These are phyloP conservation scores for Eremomyces bilateralis DNA, from an alignment of 495 filamentous ascomycete genomes.

Conservation along the genomic window DNA sequence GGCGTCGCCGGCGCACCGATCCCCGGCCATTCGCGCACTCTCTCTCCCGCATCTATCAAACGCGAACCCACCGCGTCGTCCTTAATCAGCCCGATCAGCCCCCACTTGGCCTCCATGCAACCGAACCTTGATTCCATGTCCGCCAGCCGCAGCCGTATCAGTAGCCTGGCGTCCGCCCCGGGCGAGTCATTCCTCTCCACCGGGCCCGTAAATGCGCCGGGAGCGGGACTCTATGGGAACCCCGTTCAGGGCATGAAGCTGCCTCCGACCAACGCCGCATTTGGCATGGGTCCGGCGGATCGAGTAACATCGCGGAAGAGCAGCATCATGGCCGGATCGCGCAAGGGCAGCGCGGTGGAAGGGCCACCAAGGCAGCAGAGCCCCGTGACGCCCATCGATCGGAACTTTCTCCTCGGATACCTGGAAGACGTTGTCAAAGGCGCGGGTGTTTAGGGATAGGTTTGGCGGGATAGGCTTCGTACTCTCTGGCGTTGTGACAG, in stretches of 20 bases:
- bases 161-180: conserved; percentile 9
- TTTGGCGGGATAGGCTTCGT: neutral
- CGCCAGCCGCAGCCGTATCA: conserved; percentile 5
- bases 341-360: conserved; percentile 14
- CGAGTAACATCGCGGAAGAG: no score
- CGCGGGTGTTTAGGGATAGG: neutral
- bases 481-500: no score
- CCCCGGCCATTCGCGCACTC: no score
- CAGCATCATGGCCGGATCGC: conserved; percentile 3
- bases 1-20: no score
- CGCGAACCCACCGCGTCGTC: no score
- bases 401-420: conserved; percentile 61
- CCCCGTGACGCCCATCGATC: conserved; percentile 44
- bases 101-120: no score
- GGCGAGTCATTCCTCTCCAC: conserved; percentile 6
- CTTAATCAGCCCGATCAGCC: no score
- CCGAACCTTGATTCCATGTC: no score
- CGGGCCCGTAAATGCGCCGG: conserved; percentile 17
- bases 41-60: no score
- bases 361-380: conserved; percentile 23
- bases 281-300: no score
- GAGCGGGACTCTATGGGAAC: conserved; percentile 9
- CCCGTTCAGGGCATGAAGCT: no score
- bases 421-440: conserved; percentile 35
- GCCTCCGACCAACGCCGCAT: no score